These are phyloP conservation scores for Immersiella caudata DNA, from an alignment of 495 filamentous ascomycete species.

Conservation along the genomic window DNA sequence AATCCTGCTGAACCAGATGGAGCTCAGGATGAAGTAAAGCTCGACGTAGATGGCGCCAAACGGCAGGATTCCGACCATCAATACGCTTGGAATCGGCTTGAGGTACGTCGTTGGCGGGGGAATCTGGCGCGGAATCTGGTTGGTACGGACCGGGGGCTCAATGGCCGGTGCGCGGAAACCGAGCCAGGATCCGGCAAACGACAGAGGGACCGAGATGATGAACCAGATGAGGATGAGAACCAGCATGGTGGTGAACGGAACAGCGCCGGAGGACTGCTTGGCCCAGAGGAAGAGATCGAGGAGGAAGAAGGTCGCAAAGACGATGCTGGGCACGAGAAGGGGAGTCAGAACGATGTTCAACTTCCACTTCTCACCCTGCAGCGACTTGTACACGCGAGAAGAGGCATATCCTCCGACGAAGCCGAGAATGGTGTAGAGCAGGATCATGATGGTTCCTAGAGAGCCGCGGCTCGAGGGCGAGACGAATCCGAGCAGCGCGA, in stretches of 20 bases:
- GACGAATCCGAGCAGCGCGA: slow-evolving; percentile 91
- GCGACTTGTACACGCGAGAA: slow-evolving; percentile 85
- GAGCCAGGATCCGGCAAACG: slow-evolving; percentile 87
- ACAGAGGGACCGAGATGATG: slow-evolving; percentile 88
- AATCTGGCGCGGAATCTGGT: slow-evolving; percentile 97
- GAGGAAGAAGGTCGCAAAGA: slow-evolving; percentile 88
- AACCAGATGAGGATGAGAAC: slow-evolving; percentile 95
- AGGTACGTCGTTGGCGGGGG: slow-evolving; percentile 80
- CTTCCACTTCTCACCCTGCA: slow-evolving; percentile 92
- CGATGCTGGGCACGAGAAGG: slow-evolving; percentile 78
- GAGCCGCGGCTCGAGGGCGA: slow-evolving; percentile 94
- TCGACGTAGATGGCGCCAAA: slow-evolving; percentile 97
- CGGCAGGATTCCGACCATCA: slow-evolving; percentile 86
- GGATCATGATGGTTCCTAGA: slow-evolving; percentile 84
- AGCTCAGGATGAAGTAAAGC: slow-evolving; percentile 97
- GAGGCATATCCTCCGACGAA: slow-evolving; percentile 93
- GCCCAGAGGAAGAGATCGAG: slow-evolving; percentile 97
- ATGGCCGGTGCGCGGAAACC: slow-evolving; percentile 71
- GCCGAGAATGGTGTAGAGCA: slow-evolving; percentile 90
- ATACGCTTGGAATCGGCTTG: slow-evolving; percentile 80
- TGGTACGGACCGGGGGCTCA: slow-evolving; percentile 84
- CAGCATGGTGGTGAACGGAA: slow-evolving; percentile 96
- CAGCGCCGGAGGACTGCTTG: slow-evolving; percentile 84
- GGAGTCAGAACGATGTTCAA: slow-evolving; percentile 88
- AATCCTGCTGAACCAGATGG: slow-evolving; percentile 95